Evolutionary conservation across 2,329 filamentous ascomycete genomes (phyloP), one percentile per base, ranked within the genome.

Genomic region (Penicillium hesseltinei): DNA sequence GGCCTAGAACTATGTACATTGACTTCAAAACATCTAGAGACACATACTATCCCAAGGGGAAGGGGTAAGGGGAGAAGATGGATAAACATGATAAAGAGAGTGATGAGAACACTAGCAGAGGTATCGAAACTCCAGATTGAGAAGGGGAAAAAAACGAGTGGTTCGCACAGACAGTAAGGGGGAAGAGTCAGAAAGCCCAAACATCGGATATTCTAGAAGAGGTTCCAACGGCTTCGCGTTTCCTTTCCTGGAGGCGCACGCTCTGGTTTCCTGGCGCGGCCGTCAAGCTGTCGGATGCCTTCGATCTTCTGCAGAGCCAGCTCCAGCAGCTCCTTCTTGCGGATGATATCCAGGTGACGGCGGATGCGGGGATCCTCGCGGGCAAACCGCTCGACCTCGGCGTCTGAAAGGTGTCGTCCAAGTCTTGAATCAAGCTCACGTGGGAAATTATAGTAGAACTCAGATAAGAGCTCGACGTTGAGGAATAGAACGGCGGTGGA

Each of bases 381-480:
- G 3, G 94, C 94, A 67, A 99, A 97, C 27, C 85, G 84, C 71
- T 99, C 93, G 5, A 97, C 84, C 68, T 97, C 88, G 6, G 87
- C 86, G 54, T 89, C 85, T 35, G 85, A 85, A 59, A 97, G 81
- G 66, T 91, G 88, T 27, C 91, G 86, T 45, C 93, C 91, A 11
- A 99, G 87, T 35, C 92, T 86, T 58, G 88, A 80, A 73, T 99
- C 94, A 13, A 99, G 84, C 72, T 97, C 92, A 39, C 94, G 85
- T 0, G 94, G 94, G 75, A 99, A 99, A 71, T 94, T 92, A 77
- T 97, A 96, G 78, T 96, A 97, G 73, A 97, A 99, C 71, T 99
- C 96, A 2, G 90, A 93, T 19, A 99, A 84, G 21, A 99, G 83
- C 77, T 99, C 95, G 11, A 97, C 94, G 69, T 99, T 97, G 31